Base-by-base conservation (phyloP, 176 grass and related monocot genomes). In the Oryza glaberrima region DNA sequence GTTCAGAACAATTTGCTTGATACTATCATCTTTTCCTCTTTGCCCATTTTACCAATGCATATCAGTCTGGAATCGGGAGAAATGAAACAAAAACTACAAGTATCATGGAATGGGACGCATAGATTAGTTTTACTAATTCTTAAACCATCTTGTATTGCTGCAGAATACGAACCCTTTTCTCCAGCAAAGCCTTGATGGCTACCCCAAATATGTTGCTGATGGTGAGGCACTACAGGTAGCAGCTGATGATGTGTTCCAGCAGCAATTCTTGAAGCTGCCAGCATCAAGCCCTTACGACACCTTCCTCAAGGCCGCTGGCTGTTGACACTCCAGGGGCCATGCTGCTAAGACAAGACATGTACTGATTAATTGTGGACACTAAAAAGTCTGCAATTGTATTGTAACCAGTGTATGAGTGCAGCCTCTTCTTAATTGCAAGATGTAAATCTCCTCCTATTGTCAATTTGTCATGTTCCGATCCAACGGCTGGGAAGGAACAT, bases 301-400 rank as follows among this genome's bases (percentile, higher is more conserved):
- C 77, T 96, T 96, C 89, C 86, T 88, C 20, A 90, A 85, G 73
- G 94, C 91, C 17, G 94, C 91, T 69, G 94, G 94, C 46, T 91
- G 91, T 52, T 93, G 87, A 94, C 38, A 5, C 52, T 41, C 36
- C 36, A 38, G 7, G 58, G 61, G 40, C 40, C 40, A 8, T 41
- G 40, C 40, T 41, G 40, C 36, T 7, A 38, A 38, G 36, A 41
- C 40, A 41, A 41, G 40, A 41, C 40, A 41, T 41, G 40, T 41
- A 49, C 47, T 49, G 14, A 49, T 15, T 49, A 49, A 15, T 47
- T 47, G 46, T 4, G 46, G 46, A 47, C 46, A 47, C 46, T 47
- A 11, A 11, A 47, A 47, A 41, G 40, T 41, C 7, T 41, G 40
- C 40, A 41, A 41, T 41, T 41, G 40, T 41, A 41, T 5, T 47